phyloP scores from a whole-genome alignment of 192 early-diverging fungal species.

The Powellomyces hirtus region DNA sequence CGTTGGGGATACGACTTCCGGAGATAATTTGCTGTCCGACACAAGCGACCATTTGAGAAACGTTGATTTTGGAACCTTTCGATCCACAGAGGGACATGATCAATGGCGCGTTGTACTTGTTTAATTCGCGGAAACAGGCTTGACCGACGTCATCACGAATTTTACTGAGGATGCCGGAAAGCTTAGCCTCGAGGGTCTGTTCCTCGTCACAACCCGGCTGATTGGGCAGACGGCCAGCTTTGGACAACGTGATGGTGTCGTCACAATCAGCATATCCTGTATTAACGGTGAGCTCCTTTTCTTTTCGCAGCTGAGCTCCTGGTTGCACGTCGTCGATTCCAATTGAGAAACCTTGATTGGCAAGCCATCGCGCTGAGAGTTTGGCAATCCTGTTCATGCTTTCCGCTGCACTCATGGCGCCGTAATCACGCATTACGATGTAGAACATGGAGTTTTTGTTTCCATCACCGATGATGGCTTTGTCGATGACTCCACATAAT shows the following conservation, averaged over 20 bases:
- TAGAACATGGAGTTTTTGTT: constrained; percentile 95
- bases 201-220: constrained; percentile 85
- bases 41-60: constrained; percentile 99
- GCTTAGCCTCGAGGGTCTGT: constrained; percentile 79
- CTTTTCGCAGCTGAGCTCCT: constrained; percentile 65
- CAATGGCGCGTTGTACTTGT: constrained; percentile 91
- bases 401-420: constrained; percentile 76
- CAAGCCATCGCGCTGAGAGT: constrained; percentile 87
- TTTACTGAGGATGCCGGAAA: constrained; percentile 83
- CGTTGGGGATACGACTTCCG: constrained; percentile 92
- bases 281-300: constrained; percentile 78
- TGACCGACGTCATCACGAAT: constrained; percentile 92
- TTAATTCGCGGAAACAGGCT: constrained; percentile 89
- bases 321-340: constrained; percentile 98
- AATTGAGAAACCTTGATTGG: constrained; percentile 94
- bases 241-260: constrained; percentile 69
- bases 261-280: constrained; percentile 84
- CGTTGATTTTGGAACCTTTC: constrained; percentile 96
- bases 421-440: constrained; percentile 88
- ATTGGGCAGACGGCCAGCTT: constrained; percentile 71
- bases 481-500: constrained; percentile 92
- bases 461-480: constrained; percentile 93
- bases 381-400: constrained; percentile 95
- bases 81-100: constrained; percentile 99
- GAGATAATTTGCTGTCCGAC: constrained; percentile 99